Evolutionary conservation across 352 stramenopile genomes (phyloP).

Genomic region (Globisporangium rhizosaccharum): DNA sequence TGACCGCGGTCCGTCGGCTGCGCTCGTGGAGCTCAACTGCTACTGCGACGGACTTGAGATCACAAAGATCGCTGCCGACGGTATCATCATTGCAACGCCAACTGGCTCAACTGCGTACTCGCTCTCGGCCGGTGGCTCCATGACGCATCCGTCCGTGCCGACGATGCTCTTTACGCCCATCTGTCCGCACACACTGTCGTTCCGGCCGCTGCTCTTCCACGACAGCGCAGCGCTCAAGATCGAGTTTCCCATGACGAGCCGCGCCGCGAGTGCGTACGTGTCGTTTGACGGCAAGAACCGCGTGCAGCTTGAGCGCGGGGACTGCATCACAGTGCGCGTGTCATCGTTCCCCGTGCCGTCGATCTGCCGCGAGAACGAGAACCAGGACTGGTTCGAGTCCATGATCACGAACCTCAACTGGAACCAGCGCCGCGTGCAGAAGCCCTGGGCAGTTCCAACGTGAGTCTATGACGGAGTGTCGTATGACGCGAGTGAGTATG

Average conservation of each 20-base stretch:
- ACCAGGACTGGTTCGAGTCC: conserved; percentile 90
- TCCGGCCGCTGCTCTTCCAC: conserved; percentile 89
- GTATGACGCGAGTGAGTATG: neutral
- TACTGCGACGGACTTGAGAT: conserved; percentile 96
- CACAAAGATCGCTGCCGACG: conserved; percentile 94
- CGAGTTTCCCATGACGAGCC: conserved; percentile 76
- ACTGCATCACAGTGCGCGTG: conserved; percentile 81
- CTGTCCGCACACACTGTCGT: conserved; percentile 96
- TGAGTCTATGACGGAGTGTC: neutral
- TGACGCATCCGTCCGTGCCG: conserved; percentile 96
- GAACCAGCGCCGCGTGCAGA: conserved; percentile 85
- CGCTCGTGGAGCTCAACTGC: conserved; percentile 95
- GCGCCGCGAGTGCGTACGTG: conserved; percentile 71
- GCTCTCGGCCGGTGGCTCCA: conserved; percentile 95
- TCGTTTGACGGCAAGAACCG: conserved; percentile 91
- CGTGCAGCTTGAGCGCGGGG: conserved; percentile 79
- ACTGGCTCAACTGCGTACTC: conserved; percentile 98
- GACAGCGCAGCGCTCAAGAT: conserved; percentile 90
- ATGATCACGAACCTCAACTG: conserved; percentile 93
- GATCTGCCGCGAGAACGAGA: conserved; percentile 85
- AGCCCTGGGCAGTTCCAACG: conserved; percentile 48
- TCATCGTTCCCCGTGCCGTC: conserved; percentile 86
- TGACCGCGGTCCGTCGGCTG: conserved; percentile 87
- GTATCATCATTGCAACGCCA: conserved; percentile 98
- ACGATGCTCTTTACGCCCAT: conserved; percentile 98